A percentile compares a stretch with the other conserved stretches of the same genome.
These are phyloP conservation scores for Tetrastigma voinierianum DNA, from an alignment of 164 flowering plant genomes.

Conservation along the genomic window DNA sequence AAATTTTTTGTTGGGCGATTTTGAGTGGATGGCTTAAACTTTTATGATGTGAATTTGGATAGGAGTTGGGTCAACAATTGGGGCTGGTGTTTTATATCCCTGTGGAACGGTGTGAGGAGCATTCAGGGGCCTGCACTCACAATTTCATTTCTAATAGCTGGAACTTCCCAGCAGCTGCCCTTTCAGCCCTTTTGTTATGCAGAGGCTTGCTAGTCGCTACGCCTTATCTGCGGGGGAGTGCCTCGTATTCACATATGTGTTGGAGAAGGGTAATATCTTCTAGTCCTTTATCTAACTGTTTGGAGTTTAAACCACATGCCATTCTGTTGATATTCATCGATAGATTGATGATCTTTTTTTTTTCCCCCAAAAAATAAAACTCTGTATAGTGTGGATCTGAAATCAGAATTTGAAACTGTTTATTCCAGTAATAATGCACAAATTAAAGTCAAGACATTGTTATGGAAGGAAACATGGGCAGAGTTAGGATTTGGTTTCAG, in stretches of 20 bases:
- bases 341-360: no score
- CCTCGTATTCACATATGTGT: conserved; percentile 96
- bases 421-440: no score
- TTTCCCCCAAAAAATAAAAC: no score
- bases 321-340: no score
- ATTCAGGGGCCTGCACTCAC: conserved; percentile 88
- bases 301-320: no score
- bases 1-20: background rate
- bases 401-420: no score
- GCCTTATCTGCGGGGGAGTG: conserved; percentile 99
- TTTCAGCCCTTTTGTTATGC: conserved; percentile 98
- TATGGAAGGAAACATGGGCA: no score
- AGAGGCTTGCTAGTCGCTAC: conserved; percentile 95
- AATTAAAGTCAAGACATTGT: no score
- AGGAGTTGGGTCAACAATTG: conserved; percentile 97
- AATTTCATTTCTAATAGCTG: conserved; percentile 85
- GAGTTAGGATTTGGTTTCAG: no score
- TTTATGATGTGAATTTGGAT: conserved; percentile 6
- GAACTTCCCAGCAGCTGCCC: conserved; percentile 94
- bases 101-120: conserved; percentile 91
- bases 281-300: background rate
- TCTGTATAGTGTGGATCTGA: no score
- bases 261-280: conserved; percentile 80
- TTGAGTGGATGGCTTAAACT: background rate
- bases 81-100: conserved; percentile 96